Percentiles rank a stretch among this genome's conserved stretches.
phyloP scores from a whole-genome alignment of 2,329 filamentous ascomycete genomes.

The Trichothecium roseum region DNA sequence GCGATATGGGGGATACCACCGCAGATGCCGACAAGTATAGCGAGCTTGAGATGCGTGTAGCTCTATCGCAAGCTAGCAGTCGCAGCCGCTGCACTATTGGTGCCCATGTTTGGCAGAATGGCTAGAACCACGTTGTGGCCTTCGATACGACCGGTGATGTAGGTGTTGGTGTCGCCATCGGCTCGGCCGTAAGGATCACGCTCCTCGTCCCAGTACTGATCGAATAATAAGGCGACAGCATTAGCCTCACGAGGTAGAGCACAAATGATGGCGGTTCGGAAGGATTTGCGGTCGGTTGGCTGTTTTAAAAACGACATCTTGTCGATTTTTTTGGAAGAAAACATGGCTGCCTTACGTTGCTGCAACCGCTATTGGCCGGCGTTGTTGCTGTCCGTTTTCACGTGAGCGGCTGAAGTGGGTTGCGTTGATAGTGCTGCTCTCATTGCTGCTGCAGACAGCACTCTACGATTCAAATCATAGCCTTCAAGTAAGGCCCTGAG shows the following conservation, averaged over 20 bases:
- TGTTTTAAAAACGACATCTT: too few relatives aligned
- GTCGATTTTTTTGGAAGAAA: too few relatives aligned
- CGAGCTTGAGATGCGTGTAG: slow-evolving; percentile 13
- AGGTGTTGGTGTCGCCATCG: slow-evolving; percentile 11
- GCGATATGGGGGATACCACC: slow-evolving; percentile 17
- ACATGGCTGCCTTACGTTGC: too few relatives aligned
- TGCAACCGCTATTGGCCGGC: too few relatives aligned
- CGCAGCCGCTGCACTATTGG: slow-evolving; percentile 1
- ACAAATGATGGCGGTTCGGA: slow-evolving; percentile 7
- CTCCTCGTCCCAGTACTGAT: slow-evolving; percentile 7
- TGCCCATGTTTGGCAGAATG: slow-evolving; percentile 1
- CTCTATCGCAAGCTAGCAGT: slow-evolving; percentile 1
- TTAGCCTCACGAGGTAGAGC: slow-evolving; percentile 7
- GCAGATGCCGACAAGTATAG: slow-evolving; percentile 24
- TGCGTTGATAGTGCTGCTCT: too few relatives aligned
- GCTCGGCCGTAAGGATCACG: slow-evolving; percentile 8
- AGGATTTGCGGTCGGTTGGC: too few relatives aligned
- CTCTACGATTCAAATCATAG: too few relatives aligned
- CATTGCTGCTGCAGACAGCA: too few relatives aligned
- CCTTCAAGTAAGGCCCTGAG: too few relatives aligned
- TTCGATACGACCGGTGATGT: slow-evolving; percentile 11
- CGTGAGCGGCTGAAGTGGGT: too few relatives aligned
- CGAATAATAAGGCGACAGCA: slow-evolving; percentile 7
- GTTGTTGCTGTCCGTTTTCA: too few relatives aligned
- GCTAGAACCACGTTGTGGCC: slow-evolving; percentile 13